Evolutionary conservation across 352 stramenopile species (phyloP).

Genomic region (Pythium dissimile): DNA sequence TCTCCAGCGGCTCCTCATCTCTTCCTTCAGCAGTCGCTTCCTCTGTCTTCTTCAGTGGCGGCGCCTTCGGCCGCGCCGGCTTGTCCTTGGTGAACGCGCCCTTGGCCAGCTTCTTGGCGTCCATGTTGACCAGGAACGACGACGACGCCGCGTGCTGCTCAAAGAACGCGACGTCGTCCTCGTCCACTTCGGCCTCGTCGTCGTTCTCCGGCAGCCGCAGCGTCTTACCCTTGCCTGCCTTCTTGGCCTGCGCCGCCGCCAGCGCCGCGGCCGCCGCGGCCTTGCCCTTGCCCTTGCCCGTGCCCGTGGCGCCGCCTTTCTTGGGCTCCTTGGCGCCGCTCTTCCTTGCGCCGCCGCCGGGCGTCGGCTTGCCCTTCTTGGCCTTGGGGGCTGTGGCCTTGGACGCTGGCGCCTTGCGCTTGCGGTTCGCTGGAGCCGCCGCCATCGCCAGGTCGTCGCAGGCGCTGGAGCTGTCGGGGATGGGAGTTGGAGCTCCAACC

Average conservation of each 20-base stretch:
- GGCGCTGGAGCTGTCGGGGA: too few relatives aligned
- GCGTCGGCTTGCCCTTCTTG: constrained; percentile 5
- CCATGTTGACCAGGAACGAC: constrained; percentile 79
- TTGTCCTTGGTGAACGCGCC: constrained; percentile 38
- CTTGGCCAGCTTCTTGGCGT: constrained; percentile 53
- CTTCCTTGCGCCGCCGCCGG: background rate
- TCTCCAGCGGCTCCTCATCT: constrained; percentile 56
- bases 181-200: constrained; percentile 70
- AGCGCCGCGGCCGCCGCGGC: background rate
- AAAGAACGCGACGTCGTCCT: constrained; percentile 81
- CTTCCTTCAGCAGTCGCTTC: constrained; percentile 31
- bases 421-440: constrained; percentile 15
- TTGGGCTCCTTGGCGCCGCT: too few relatives aligned
- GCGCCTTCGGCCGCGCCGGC: constrained; percentile 23
- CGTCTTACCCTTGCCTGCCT: constrained; percentile 14
- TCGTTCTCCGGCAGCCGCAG: constrained; percentile 34
- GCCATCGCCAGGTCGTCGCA: constrained; percentile 6
- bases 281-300: constrained; percentile 17
- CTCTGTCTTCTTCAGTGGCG: constrained; percentile 26
- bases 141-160: constrained; percentile 62
- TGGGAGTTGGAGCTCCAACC: background rate
- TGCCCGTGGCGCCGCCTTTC: too few relatives aligned
- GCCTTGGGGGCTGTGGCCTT: background rate
- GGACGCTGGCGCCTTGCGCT: constrained; percentile 24
- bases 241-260: background rate